phyloP scores from a whole-genome alignment of 2,329 filamentous ascomycete genomes.

The Kalmusia sp. region DNA sequence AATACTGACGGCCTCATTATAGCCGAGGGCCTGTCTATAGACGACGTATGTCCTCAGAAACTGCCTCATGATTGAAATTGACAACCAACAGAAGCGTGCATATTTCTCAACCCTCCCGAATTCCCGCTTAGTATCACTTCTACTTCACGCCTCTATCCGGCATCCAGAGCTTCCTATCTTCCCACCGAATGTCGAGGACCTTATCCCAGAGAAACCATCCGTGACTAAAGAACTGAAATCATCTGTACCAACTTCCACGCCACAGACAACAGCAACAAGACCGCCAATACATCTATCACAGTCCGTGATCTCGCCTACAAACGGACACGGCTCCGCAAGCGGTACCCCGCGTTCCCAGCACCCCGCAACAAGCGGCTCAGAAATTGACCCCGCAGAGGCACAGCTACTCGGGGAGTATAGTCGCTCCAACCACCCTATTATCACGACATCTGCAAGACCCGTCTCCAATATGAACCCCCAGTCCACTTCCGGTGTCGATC shows the following conservation, averaged over 20 bases:
- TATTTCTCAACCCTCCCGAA: constrained; percentile 70
- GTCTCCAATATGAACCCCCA: constrained; percentile 24
- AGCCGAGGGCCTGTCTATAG: constrained; percentile 48
- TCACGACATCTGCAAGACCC: constrained; percentile 15
- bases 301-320: constrained; percentile 38
- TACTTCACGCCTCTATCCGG: constrained; percentile 66
- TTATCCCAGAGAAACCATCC: constrained; percentile 27
- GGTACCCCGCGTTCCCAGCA: constrained; percentile 31
- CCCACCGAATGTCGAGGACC: constrained; percentile 42
- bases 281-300: constrained; percentile 11
- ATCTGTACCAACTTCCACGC: constrained; percentile 14
- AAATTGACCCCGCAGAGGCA: constrained; percentile 40
- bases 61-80: constrained; percentile 7
- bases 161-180: constrained; percentile 74
- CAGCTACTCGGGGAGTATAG: constrained; percentile 41
- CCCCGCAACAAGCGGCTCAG: constrained; percentile 25
- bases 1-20: constrained; percentile 48
- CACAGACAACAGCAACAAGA: constrained; percentile 19
- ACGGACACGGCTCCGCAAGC: constrained; percentile 24
- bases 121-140: constrained; percentile 67
- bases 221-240: background rate
- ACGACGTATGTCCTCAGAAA: constrained; percentile 46
- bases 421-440: background rate
- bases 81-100: constrained; percentile 60
- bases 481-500: constrained; percentile 25